Evolutionary conservation across 148 eudicot genomes (phyloP).

Genomic region (Amaranthus palmeri): DNA sequence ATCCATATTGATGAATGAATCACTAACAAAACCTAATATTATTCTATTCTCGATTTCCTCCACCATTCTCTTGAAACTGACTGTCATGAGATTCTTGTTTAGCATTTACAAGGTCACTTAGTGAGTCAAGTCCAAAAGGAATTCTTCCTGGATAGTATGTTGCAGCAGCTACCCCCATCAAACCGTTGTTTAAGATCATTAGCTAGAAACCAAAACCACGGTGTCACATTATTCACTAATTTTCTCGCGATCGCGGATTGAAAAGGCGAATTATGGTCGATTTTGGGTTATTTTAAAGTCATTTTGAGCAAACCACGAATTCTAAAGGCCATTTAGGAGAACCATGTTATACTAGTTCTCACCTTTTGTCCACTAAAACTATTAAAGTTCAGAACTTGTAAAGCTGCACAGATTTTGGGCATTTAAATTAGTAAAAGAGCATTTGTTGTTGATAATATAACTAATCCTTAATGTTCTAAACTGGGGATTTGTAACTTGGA

Average conservation of each 20-base stretch:
- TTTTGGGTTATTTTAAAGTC: neutral
- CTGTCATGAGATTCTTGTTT: neutral
- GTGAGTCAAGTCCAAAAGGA: conserved; percentile 37
- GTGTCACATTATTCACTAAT: neutral
- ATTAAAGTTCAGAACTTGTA: conserved; percentile 68
- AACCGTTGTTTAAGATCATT: neutral
- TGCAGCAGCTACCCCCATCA: conserved; percentile 2
- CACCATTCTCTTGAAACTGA: neutral
- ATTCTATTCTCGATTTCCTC: neutral
- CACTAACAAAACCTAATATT: neutral
- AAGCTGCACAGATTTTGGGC: conserved; percentile 39
- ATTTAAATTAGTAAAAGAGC: neutral
- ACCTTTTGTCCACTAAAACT: conserved; percentile 61
- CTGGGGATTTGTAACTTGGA: too few relatives aligned
- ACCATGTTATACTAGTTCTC: neutral
- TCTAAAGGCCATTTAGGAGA: neutral
- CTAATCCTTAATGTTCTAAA: too few relatives aligned
- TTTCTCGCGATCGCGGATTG: too few relatives aligned
- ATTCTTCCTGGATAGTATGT: conserved; percentile 46
- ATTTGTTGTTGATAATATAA: neutral
- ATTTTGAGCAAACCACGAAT: too few relatives aligned
- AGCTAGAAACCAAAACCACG: neutral
- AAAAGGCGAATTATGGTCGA: neutral
- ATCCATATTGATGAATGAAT: neutral
- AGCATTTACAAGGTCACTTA: conserved; percentile 19